Conservation (phyloP, 805 yeast species). For the Monosporozyma unispora region DNA sequence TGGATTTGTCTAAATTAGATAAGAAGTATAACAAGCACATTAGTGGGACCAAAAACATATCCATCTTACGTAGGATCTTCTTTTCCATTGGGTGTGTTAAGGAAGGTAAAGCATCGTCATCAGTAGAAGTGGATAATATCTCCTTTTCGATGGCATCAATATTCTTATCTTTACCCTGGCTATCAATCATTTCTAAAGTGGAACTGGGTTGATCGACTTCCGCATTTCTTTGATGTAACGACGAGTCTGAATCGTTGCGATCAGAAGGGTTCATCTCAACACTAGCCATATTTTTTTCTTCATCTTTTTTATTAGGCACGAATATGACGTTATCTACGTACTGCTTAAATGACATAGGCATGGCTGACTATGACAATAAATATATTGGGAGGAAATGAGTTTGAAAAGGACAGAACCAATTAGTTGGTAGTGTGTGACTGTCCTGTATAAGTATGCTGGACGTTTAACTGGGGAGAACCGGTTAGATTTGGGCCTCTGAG, state of each 20-base stretch:
- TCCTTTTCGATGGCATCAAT: conserved; percentile 10
- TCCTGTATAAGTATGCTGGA: background rate
- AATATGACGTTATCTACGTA: conserved; percentile 8
- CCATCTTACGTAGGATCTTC: conserved; percentile 35
- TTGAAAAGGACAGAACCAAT: background rate
- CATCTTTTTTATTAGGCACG: background rate
- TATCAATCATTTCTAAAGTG: background rate
- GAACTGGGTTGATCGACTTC: background rate
- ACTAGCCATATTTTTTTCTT: background rate
- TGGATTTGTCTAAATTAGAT: conserved; percentile 45
- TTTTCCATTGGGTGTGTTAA: conserved; percentile 27
- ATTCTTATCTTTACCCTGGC: background rate
- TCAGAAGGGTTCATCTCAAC: background rate
- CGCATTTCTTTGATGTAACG: background rate
- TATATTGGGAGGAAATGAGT: background rate
- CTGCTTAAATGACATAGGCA: conserved; percentile 7
- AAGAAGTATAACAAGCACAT: conserved; percentile 37
- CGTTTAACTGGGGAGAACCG: background rate
- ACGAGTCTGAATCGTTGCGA: background rate
- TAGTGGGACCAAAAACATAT: conserved; percentile 36
- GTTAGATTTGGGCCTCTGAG: background rate
- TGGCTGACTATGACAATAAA: background rate
- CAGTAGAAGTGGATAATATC: conserved; percentile 16
- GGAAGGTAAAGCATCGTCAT: conserved; percentile 23
- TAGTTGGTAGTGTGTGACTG: background rate